A percentile compares a stretch with the other conserved stretches of the same genome.
Evolutionary conservation across 768 basidiomycete species (phyloP).

Genomic region (Trametes cinnabarina): DNA sequence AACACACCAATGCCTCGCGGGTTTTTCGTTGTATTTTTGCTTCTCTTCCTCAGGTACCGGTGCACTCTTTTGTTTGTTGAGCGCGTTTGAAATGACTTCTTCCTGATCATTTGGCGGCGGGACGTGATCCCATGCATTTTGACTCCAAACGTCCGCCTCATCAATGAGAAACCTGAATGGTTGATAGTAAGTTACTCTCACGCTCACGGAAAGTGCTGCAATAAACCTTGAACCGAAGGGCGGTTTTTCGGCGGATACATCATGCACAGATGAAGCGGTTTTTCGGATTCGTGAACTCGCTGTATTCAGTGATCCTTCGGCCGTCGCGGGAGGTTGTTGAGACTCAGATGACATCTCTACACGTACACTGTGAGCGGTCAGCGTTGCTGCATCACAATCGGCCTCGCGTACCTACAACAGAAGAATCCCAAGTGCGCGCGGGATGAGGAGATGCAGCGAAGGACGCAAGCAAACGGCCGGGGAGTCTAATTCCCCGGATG

Average conservation of each 20-base stretch:
- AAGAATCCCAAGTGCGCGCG: no score
- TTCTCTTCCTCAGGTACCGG: conserved; percentile 78
- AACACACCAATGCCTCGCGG: conserved; percentile 67
- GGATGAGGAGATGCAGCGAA: background rate
- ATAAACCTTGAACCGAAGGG: conserved; percentile 69
- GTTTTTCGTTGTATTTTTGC: conserved; percentile 67
- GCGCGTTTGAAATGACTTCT: conserved; percentile 65
- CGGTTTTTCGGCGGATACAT: conserved; percentile 52
- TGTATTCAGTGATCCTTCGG: background rate
- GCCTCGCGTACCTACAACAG: no score
- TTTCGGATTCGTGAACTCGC: background rate
- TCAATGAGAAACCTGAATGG: conserved; percentile 61
- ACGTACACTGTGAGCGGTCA: background rate
- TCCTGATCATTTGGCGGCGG: conserved; percentile 79
- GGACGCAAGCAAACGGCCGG: background rate
- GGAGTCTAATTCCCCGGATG: conserved; percentile 8
- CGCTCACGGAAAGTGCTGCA: conserved; percentile 12
- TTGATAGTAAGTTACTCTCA: background rate
- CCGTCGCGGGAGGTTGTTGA: background rate
- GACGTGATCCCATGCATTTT: conserved; percentile 93
- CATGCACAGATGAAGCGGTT: conserved; percentile 63
- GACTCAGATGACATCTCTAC: background rate
- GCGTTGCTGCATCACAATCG: no score
- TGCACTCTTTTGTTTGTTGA: conserved; percentile 64
- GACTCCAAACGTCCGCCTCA: conserved; percentile 73